Base-by-base conservation (phyloP, 305 asterid genomes). In the Solanum chacoense region DNA sequence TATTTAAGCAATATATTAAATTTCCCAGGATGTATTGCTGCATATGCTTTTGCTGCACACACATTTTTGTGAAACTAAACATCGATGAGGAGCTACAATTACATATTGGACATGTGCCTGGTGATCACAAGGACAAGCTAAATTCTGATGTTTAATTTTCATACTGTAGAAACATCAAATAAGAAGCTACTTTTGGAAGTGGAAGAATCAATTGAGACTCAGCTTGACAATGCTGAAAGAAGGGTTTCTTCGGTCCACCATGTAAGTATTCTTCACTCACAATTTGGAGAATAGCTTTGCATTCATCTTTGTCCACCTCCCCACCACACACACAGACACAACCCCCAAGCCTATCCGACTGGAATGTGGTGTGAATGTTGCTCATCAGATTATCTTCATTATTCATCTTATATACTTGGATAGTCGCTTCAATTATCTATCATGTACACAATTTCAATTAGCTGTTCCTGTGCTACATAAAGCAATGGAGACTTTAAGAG, bases 211-310 rank as follows among this genome's bases (percentile, higher is more conserved):
- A 93, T 95, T 88, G 94, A 91, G 90, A 92, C 86, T 86, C 93
- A 94, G 88, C 92, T 97, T 78, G 92, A 88, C 74, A 95, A 91
- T 75, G 95, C 98, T 55, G 94, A 95, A 91, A 96, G 93, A 93
- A 95, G 94, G 93, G 90, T 97, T 92, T 84, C 86, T 87, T 95
- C 93, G 81, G 91, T 96, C 77, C 95, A 93, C 86, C 91, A 93
- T 86, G 99, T 95, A 87, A 94, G 98, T 93, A 59, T 90, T 89
- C 67, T 85, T 87, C 78, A 85, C 86, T 88, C 81, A 65, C 73
- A 88, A 72, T 87, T 76, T 75, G 59, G 85, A 37, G 59, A 74
- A 69, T 65, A 22, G 40, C 11, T 32, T 10, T 78, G 38, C 84
- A 26, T 24, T 22, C 45, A 88, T 88, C 90, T 40, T 73, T 73